Percentiles rank a stretch among this genome's conserved stretches.
These are phyloP conservation scores for Russula griseocarnosa DNA, from an alignment of 768 basidiomycete species.

Conservation along the genomic window DNA sequence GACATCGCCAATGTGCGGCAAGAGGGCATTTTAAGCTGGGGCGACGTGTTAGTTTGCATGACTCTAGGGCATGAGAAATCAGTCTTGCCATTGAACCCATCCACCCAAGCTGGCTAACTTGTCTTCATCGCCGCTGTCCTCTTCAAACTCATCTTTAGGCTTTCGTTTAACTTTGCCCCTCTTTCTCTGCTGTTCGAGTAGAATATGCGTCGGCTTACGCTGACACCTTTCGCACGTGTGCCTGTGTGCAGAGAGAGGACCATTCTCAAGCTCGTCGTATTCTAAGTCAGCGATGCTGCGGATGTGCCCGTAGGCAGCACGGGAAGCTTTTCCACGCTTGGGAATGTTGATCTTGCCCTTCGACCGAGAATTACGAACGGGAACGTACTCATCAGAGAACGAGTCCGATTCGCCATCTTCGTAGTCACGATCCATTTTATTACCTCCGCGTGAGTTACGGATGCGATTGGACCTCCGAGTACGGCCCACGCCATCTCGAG, in stretches of 20 bases:
- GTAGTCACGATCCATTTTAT: conserved; percentile 32
- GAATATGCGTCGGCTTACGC: conserved; percentile 51
- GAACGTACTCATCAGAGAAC: conserved; percentile 16
- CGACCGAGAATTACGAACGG: conserved; percentile 40
- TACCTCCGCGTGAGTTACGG: conserved; percentile 39
- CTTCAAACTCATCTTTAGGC: conserved; percentile 50
- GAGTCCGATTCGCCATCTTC: conserved; percentile 27
- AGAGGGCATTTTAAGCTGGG: conserved; percentile 73
- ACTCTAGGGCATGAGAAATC: neutral
- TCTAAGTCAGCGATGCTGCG: conserved; percentile 42
- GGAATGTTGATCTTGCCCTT: conserved; percentile 31
- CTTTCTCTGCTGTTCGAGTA: conserved; percentile 38
- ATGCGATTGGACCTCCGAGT: conserved; percentile 50
- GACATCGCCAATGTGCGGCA: conserved; percentile 71
- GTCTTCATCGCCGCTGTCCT: conserved; percentile 54
- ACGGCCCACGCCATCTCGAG: conserved; percentile 25
- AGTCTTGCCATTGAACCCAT: conserved; percentile 76
- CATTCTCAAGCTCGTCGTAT: conserved; percentile 51
- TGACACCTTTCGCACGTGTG: conserved; percentile 70
- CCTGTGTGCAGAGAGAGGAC: conserved; percentile 57
- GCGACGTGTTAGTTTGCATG: conserved; percentile 20
- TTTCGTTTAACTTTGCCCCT: conserved; percentile 38
- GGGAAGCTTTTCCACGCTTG: conserved; percentile 37
- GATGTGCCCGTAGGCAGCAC: conserved; percentile 50
- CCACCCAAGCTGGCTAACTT: conserved; percentile 56